These are phyloP conservation scores for Phytophthora citricola DNA, from an alignment of 352 stramenopile genomes.

Conservation along the genomic window DNA sequence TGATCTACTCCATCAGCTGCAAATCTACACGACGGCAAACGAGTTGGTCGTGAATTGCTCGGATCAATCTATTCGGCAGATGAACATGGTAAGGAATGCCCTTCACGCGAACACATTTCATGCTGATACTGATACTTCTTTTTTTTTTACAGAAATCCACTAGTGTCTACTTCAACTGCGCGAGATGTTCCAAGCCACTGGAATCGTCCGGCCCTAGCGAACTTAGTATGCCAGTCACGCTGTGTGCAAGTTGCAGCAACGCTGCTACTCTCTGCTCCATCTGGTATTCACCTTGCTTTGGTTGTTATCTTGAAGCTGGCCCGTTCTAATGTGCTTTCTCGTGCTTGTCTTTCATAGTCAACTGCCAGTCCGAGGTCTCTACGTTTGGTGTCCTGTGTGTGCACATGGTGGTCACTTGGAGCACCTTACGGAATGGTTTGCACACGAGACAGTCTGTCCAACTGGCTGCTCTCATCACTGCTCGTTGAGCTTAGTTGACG, in stretches of 20 bases:
- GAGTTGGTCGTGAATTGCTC: slow-evolving; percentile 86
- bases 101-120: too few species aligned
- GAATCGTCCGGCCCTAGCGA: slow-evolving; percentile 50
- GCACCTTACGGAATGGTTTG: slow-evolving; percentile 86
- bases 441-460: slow-evolving; percentile 67
- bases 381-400: slow-evolving; percentile 93
- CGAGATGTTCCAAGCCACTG: slow-evolving; percentile 77
- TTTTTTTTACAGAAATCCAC: slow-evolving; percentile 78
- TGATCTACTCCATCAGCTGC: slow-evolving; percentile 86
- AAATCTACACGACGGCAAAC: slow-evolving; percentile 89
- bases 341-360: slow-evolving; percentile 53
- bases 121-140: slow-evolving; percentile 12
- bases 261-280: slow-evolving; percentile 84
- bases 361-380: slow-evolving; percentile 87
- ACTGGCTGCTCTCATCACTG: slow-evolving; percentile 81
- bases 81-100: slow-evolving; percentile 81
- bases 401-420: slow-evolving; percentile 90
- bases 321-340: slow-evolving; percentile 6
- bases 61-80: slow-evolving; percentile 88
- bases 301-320: not conserved
- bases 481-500: slow-evolving; percentile 50
- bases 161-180: slow-evolving; percentile 87
- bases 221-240: slow-evolving; percentile 33
- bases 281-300: slow-evolving; percentile 55
- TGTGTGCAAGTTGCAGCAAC: slow-evolving; percentile 81